Percentiles rank a stretch among this genome's conserved stretches.
phyloP scores from a whole-genome alignment of 768 basidiomycete genomes.

The Suillus placidus region DNA sequence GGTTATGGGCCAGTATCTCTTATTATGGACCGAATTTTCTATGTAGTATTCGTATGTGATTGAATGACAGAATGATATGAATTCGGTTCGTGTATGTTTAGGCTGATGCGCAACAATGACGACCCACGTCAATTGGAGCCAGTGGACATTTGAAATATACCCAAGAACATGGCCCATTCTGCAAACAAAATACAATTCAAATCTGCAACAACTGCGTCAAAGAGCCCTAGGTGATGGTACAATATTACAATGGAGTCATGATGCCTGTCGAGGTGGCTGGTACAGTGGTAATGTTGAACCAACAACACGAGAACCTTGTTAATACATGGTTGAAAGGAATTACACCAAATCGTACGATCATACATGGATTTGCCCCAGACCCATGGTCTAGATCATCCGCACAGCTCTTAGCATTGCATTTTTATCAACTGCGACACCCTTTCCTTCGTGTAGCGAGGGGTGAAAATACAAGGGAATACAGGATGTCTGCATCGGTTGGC shows the following conservation, averaged over 20 bases:
- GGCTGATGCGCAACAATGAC: slow-evolving; percentile 4
- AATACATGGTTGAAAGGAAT: background rate
- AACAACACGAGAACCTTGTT: background rate
- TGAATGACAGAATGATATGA: background rate
- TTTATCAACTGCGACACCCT: background rate
- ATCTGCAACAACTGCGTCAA: background rate
- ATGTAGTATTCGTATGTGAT: background rate
- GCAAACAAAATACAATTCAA: background rate
- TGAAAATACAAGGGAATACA: slow-evolving; percentile 10
- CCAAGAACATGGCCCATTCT: background rate
- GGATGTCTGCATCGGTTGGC: slow-evolving; percentile 6
- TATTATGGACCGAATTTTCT: background rate
- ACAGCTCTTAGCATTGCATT: background rate
- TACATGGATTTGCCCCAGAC: background rate
- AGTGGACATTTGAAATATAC: background rate
- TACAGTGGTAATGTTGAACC: background rate
- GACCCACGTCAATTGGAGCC: background rate
- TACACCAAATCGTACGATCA: background rate
- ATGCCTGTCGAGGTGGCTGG: background rate
- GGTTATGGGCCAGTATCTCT: slow-evolving; percentile 1
- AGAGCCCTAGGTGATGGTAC: background rate
- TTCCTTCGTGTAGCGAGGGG: slow-evolving; percentile 2
- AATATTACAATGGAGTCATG: no score
- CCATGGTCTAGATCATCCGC: background rate
- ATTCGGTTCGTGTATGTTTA: background rate